Evolutionary conservation across 139 green algal genomes (phyloP), one percentile per base, ranked within the genome.

Genomic region (Chlamydomonas sp.): DNA sequence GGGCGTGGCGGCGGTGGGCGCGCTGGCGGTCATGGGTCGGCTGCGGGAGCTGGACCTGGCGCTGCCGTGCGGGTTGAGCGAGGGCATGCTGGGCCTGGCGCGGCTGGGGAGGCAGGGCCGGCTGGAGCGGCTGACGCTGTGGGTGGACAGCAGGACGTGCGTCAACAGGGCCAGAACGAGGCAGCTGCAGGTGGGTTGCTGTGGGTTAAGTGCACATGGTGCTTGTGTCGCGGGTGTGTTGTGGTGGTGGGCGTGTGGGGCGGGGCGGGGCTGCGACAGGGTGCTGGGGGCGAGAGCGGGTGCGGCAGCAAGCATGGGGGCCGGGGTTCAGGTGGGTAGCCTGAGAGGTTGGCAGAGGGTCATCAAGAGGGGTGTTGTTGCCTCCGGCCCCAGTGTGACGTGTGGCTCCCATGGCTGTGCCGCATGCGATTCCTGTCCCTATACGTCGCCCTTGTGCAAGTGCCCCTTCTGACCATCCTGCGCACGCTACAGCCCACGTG

Each of bases 41-140:
- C 63, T 88, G 16, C 12, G 14, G 15, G 69, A 88, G 31, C 72
- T 88, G 83, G 83, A 88, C 63, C 67, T 88, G 49, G n/a, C 58
- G 1, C 83, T 88, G 73, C 83, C 83, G 2, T 88, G 74, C 63
- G 83, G 83, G 4, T 74, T 60, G 14, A 82, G 83, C 74, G 83
- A 88, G 74, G 72, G 69, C 49, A 74, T 88, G 72, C 57, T 88
- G 83, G 83, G 73, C 15, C 83, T 88, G 83, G 73, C 83, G 6
- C 12, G 74, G 83, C 73, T 88, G 62, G 62, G 82, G 8, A 31
- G 64, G 63, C 31, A 61, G 5, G 80, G 72, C 63, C 62, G 74
- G 63, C 83, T 88, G 72, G 7, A 49, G 73, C 83, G 63, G 63
- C 83, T 88, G 74, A 88, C 83, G 62, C 63, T 88, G 74, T 88